Percentiles rank a stretch among this genome's conserved stretches.
Evolutionary conservation across 208 protist species (phyloP).

Genomic region (Porcisia deanei): DNA sequence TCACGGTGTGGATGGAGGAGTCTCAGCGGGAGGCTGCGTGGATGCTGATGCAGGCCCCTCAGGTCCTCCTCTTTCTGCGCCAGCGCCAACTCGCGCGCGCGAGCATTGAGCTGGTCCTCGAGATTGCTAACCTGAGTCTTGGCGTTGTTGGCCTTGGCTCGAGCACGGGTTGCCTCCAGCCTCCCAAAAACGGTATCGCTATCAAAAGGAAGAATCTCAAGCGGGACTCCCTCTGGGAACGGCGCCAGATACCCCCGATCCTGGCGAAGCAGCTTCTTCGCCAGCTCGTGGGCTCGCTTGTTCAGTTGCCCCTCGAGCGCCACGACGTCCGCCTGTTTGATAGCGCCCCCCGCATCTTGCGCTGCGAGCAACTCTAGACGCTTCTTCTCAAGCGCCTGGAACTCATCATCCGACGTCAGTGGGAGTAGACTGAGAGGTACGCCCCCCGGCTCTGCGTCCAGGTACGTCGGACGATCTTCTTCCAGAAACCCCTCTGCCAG

Average conservation of each 20-base stretch:
- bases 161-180: slow-evolving; percentile 62
- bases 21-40: slow-evolving; percentile 48
- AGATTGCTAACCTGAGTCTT: slow-evolving; percentile 44
- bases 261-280: slow-evolving; percentile 46
- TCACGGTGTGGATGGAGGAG: slow-evolving; percentile 65
- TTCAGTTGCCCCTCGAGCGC: slow-evolving; percentile 63
- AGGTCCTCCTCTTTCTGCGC: slow-evolving; percentile 63
- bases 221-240: slow-evolving; percentile 59
- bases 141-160: slow-evolving; percentile 53
- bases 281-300: slow-evolving; percentile 50
- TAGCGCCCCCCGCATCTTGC: slow-evolving; percentile 25
- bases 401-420: slow-evolving; percentile 55
- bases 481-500: slow-evolving; percentile 57
- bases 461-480: slow-evolving; percentile 61
- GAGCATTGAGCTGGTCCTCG: slow-evolving; percentile 71
- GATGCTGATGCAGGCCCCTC: slow-evolving; percentile 39
- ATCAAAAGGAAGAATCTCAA: slow-evolving; percentile 65
- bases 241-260: slow-evolving; percentile 68
- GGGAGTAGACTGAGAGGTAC: slow-evolving; percentile 49
- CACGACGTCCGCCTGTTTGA: slow-evolving; percentile 34
- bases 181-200: slow-evolving; percentile 53
- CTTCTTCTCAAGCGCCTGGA: slow-evolving; percentile 56
- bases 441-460: slow-evolving; percentile 58
- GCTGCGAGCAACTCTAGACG: slow-evolving; percentile 37
- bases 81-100: slow-evolving; percentile 58